Conservation (phyloP, 768 basidiomycete genomes). For the Hydnum rufescens region DNA sequence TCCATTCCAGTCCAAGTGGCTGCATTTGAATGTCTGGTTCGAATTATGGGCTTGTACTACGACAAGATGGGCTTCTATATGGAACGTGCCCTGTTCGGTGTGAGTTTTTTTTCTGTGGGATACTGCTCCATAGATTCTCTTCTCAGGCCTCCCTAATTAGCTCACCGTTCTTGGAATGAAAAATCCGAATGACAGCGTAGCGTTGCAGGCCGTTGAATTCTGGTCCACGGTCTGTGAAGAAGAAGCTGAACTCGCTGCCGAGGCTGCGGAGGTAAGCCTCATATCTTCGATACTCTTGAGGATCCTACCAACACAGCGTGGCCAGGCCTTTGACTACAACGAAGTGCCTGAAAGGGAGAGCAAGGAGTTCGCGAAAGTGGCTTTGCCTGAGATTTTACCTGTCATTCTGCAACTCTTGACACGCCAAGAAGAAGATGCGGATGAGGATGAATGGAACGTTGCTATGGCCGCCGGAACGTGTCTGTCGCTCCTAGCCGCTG, state of each 20-base stretch:
- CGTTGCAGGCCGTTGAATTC: slow-evolving; percentile 93
- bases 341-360: slow-evolving; percentile 73
- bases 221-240: slow-evolving; percentile 99
- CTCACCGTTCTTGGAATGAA: slow-evolving; percentile 97
- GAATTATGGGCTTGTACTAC: slow-evolving; percentile 96
- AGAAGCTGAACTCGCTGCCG: slow-evolving; percentile 79
- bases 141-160: slow-evolving; percentile 23
- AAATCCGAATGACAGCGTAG: slow-evolving; percentile 73
- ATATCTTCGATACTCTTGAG: not conserved
- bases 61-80: slow-evolving; percentile 99
- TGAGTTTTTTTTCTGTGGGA: slow-evolving; percentile 23
- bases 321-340: slow-evolving; percentile 72
- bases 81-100: slow-evolving; percentile 96
- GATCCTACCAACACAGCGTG: not conserved
- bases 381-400: slow-evolving; percentile 84
- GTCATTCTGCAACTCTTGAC: slow-evolving; percentile 77
- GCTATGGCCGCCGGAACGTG: slow-evolving; percentile 95
- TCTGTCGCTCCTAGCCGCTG: slow-evolving; percentile 68
- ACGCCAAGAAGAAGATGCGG: slow-evolving; percentile 88
- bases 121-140: slow-evolving; percentile 5
- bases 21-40: slow-evolving; percentile 86
- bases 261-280: slow-evolving; percentile 62
- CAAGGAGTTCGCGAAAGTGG: slow-evolving; percentile 82
- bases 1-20: slow-evolving; percentile 76
- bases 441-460: slow-evolving; percentile 97